Base-by-base conservation (phyloP, 176 grass and related monocot genomes). In the Zea luxurians region DNA sequence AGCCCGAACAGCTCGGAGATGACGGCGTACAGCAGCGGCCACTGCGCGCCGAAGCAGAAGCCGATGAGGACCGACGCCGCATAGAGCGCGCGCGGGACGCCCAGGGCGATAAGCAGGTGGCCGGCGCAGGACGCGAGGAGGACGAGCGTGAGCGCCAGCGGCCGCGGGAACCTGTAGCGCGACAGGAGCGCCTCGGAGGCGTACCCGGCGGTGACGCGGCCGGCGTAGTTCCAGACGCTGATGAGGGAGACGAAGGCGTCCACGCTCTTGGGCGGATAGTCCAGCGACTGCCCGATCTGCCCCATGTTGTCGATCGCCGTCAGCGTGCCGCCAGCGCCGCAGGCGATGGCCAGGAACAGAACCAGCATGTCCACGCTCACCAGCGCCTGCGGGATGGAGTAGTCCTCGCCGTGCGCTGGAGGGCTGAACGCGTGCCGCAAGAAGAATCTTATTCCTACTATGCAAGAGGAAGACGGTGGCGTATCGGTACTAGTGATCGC, bases 281-380 rank as follows among this genome's bases (percentile, higher is more conserved):
- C 82, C 10, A 92, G 78, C 0, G 93, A 88, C 48, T 88, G 65
- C 0, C 93, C 93, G 62, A 96, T 96, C 70, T 96, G 93, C 8
- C 93, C 93, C 93, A 96, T 96, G 89, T 96, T 96, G 79, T 96
- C 93, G 72, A 96, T 92, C 2, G 93, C 93, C 5, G 93, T 92
- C 49, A 96, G 82, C 3, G 89, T 96, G 38, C 38, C 38, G 38
- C 38, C 38, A 4, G 38, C 38, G 38, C 38, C 38, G 38, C 38
- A 40, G 38, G 38, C 38, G 38, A 4, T 40, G 1, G 38, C 38
- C 3, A 40, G 3, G 38, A 40, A 40, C 38, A 40, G 38, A 4
- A 40, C 4, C 38, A 75, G 5, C 86, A 88, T 88, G 69, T 88
- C 86, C 34, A 83, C 11, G 80, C 86, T 88, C 47, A 83, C 38